Base-by-base conservation (phyloP, 176 grass and related monocot species). In the Canna indica region DNA sequence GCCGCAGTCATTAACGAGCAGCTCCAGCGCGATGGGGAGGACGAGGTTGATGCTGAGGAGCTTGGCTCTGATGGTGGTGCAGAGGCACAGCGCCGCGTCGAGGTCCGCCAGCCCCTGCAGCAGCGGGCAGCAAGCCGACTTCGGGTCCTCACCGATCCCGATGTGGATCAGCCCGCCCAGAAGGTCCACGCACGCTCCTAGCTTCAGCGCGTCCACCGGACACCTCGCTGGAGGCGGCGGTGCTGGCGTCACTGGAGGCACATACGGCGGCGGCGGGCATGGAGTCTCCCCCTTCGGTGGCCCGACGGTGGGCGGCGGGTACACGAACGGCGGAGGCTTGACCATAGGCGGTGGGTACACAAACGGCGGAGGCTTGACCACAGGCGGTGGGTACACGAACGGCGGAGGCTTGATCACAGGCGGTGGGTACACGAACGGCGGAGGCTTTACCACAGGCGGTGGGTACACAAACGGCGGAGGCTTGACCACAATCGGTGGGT, bases 71-170 rank as follows among this genome's bases (percentile, higher is more conserved):
- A 76, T 67, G 60, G 31, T 36, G 28, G 74, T 67, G 74, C 74
- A 76, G 30, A 67, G 46, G 61, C 74, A 76, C 6, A 67, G 60
- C 11, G 74, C 74, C 9, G 74, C 74, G 29, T 76, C 60, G 18
- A 66, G 11, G 45, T 54, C 61, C 30, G 61, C 29, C 20, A 76
- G 29, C 10, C 74, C 59, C 10, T 65, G 25, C 54, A 66, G 41
- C 39, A 76, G 22, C 29, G 59, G 60, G 73, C 73, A 50, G 44
- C 60, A 66, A 18, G 39, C 29, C 14, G 28, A 22, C 31, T 41
- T 35, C 3, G 28, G 13, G 39, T 31, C 42, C 60, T 25, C 28
- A 10, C 71, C 53, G 27, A 76, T 76, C 27, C 42, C 20, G 30
- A 53, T 16, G 59, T 64, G 41, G 6, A 76, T 42, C 18, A 53